Evolutionary conservation across 805 yeast species (phyloP), one percentile per base, ranked within the genome.

Genomic region (Sungouiella blattae): DNA sequence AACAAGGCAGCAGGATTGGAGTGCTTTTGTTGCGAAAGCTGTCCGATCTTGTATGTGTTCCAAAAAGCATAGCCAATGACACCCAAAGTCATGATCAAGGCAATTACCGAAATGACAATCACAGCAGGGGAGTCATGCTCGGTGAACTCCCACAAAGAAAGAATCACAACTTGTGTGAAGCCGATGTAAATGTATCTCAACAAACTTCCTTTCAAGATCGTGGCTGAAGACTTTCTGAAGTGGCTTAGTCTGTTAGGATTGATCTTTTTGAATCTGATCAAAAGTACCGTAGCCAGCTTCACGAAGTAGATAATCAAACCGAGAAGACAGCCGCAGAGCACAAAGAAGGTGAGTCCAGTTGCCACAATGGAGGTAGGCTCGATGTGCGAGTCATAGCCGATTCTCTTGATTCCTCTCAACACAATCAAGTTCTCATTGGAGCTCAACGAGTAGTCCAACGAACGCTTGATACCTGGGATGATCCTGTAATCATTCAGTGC

Each of bases 111-210:
- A 40, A 87, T 62, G 4, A 87, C 88, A 39, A 89, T 77, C 20
- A 89, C 87, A 1, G 96, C 96, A 1, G 94, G 83, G 1, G 96
- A 87, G 53, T 89, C 96, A 34, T 73, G 64, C 50, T 72, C 73
- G 6, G 83, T 77, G 58, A 87, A 88, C 64, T 89, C 96, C 93
- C 94, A 89, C 36, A 88, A 68, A 8, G 95, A 80, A 39, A 89
- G 71, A 34, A 88, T 76, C 12, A 80, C 69, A 39, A 89, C 62
- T 58, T 88, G 95, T 3, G 94, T 79, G 59, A 86, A 87, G 0
- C 95, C 96, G 54, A 89, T 86, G 50, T 76, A 82, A 37, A 87
- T 72, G 52, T 87, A 83, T 57, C 94, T 75, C 46, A 86, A 72
- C 35, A 89, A 46, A 2, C 93, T 71, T 30, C 96, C 96, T 57